These are phyloP conservation scores for Dioscorea dumetorum DNA, from an alignment of 106 monocot genomes.

Conservation along the genomic window DNA sequence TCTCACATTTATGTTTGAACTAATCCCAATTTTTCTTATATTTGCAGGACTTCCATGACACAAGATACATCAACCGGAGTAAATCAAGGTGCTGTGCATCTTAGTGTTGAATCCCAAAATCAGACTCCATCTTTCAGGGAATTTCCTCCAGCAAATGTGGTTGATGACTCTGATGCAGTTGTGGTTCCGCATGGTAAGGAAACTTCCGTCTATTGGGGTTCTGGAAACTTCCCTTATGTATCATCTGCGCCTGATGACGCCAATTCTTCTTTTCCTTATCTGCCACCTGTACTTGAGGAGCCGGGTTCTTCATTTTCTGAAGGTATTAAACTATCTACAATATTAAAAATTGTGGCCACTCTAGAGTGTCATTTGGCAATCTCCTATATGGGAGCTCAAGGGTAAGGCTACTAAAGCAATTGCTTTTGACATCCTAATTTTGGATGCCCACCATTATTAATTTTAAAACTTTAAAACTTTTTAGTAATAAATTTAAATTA, in stretches of 20 bases:
- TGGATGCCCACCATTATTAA: too few relatives aligned
- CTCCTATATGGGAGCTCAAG: too few relatives aligned
- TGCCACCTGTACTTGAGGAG: conserved; percentile 91
- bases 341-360: too few relatives aligned
- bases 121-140: conserved; percentile 52
- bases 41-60: conserved; percentile 32
- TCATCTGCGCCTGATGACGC: conserved; percentile 46
- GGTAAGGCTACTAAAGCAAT: too few relatives aligned
- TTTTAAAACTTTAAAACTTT: too few relatives aligned
- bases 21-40: too few relatives aligned
- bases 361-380: too few relatives aligned
- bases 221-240: conserved; percentile 39
- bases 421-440: too few relatives aligned
- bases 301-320: conserved; percentile 95
- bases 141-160: conserved; percentile 23
- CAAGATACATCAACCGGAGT: conserved; percentile 33
- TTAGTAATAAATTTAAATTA: too few relatives aligned
- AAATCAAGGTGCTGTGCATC: conserved; percentile 29
- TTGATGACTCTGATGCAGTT: conserved; percentile 36
- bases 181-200: conserved; percentile 28
- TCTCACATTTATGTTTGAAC: too few relatives aligned
- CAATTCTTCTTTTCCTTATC: conserved; percentile 58
- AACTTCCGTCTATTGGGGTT: conserved; percentile 36
- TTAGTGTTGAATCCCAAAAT: conserved; percentile 34
- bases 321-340: conserved; percentile 31